Evolutionary conservation across 2,329 filamentous ascomycete genomes (phyloP).

Genomic region (Graphilbum sp.): DNA sequence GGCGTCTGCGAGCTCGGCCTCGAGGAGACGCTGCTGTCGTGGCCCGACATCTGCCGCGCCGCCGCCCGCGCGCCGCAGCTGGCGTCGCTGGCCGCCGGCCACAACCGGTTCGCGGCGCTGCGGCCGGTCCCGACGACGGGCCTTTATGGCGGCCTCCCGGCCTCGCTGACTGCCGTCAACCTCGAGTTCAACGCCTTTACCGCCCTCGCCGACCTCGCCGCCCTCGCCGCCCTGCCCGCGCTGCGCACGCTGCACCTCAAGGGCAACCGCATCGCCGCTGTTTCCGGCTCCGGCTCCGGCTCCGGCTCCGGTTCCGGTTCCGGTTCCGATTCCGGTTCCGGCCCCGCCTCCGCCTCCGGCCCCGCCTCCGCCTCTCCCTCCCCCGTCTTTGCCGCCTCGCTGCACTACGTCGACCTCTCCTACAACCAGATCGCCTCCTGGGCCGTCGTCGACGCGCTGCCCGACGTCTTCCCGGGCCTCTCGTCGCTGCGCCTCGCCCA

Average conservation of each 20-base stretch:
- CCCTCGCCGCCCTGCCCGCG: slow-evolving; percentile 31
- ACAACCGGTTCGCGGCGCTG: slow-evolving; percentile 41
- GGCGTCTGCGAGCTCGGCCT: slow-evolving; percentile 44
- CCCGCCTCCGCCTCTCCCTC: too few relatives aligned
- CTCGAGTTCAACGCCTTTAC: slow-evolving; percentile 59
- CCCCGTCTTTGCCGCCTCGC: slow-evolving; percentile 32
- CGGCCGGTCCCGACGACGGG: slow-evolving; percentile 22
- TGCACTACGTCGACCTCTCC: slow-evolving; percentile 57
- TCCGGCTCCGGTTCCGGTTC: too few relatives aligned
- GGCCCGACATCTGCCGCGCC: slow-evolving; percentile 44
- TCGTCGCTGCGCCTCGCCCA: slow-evolving; percentile 62
- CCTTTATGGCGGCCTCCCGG: slow-evolving; percentile 10
- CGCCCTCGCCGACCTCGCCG: slow-evolving; percentile 37
- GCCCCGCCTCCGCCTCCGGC: too few relatives aligned
- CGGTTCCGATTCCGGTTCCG: too few relatives aligned
- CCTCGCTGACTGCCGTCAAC: slow-evolving; percentile 43
- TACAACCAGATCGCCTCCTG: slow-evolving; percentile 55
- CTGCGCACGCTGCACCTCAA: slow-evolving; percentile 56
- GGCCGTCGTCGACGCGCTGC: slow-evolving; percentile 56
- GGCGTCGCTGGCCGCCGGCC: slow-evolving; percentile 31
- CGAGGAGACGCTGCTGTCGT: slow-evolving; percentile 49
- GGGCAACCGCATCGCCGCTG: slow-evolving; percentile 50
- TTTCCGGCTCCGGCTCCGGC: too few relatives aligned
- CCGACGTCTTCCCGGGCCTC: slow-evolving; percentile 54
- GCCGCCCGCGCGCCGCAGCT: slow-evolving; percentile 37